These are phyloP conservation scores for Diaporthe destruens DNA, from an alignment of 2,329 filamentous ascomycete genomes.

Conservation along the genomic window DNA sequence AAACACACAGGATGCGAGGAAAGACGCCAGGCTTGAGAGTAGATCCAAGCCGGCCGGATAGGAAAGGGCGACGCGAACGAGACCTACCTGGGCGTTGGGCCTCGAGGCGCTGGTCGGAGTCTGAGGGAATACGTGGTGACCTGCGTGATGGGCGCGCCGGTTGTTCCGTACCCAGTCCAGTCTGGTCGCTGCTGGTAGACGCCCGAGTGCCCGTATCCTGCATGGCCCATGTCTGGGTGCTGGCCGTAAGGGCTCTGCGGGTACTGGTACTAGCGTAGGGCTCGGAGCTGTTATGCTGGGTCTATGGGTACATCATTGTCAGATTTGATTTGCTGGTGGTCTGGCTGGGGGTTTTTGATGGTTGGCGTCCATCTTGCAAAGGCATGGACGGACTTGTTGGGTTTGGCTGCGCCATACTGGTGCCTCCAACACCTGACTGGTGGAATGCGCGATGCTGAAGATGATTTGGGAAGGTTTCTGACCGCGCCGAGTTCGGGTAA, in stretches of 20 bases:
- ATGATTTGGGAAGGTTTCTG: constrained; percentile 82
- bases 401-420: constrained; percentile 91
- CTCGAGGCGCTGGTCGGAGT: constrained; percentile 68
- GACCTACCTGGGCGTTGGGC: constrained; percentile 69
- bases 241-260: constrained; percentile 79
- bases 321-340: constrained; percentile 82
- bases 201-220: constrained; percentile 73
- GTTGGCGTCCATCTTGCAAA: constrained; percentile 83
- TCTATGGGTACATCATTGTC: constrained; percentile 98
- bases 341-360: constrained; percentile 77
- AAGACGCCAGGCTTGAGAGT: too few species aligned
- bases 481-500: constrained; percentile 81
- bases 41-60: neutral
- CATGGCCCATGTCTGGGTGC: constrained; percentile 83
- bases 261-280: constrained; percentile 68
- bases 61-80: neutral
- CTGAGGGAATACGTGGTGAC: constrained; percentile 66
- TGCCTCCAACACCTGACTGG: constrained; percentile 78
- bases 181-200: constrained; percentile 79
- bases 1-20: neutral
- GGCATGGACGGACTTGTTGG: constrained; percentile 97
- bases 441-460: constrained; percentile 89
- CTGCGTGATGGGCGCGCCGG: constrained; percentile 61
- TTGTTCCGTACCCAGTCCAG: constrained; percentile 76
- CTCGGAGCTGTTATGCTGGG: constrained; percentile 94